Evolutionary conservation across 2,329 filamentous ascomycete genomes (phyloP).

Genomic region (Trichophyton rubrum): DNA sequence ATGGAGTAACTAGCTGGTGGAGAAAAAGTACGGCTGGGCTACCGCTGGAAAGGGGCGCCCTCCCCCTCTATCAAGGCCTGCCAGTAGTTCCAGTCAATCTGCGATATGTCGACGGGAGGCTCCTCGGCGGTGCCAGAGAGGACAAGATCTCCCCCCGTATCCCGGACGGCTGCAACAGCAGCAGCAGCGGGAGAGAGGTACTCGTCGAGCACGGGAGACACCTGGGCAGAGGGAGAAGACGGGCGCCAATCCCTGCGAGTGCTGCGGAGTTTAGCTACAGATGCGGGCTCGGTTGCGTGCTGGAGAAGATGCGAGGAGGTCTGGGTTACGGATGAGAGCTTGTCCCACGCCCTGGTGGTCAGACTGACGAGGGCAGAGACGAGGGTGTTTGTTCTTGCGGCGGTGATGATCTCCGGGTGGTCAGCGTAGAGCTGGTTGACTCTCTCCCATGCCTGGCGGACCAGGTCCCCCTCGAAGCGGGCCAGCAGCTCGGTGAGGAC

Average conservation of each 20-base stretch:
- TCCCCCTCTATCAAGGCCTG: not conserved
- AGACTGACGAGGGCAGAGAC: not conserved
- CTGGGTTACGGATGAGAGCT: not conserved
- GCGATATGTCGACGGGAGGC: not conserved
- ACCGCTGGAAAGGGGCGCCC: not conserved
- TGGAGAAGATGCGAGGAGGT: not conserved
- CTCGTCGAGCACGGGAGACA: not conserved
- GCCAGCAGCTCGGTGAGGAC: conserved; percentile 30
- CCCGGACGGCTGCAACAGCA: not conserved
- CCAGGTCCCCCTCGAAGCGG: conserved; percentile 24
- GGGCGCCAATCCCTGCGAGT: not conserved
- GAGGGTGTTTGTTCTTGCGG: not conserved
- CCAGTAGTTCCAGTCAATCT: not conserved
- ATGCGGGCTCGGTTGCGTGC: not conserved
- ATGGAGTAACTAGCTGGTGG: not conserved
- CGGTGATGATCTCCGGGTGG: not conserved
- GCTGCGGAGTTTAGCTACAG: not conserved
- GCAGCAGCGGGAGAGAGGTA: not conserved
- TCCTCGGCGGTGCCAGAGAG: not conserved
- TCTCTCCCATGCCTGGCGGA: conserved; percentile 28
- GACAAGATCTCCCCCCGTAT: not conserved
- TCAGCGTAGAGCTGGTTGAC: not conserved
- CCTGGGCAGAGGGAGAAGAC: not conserved
- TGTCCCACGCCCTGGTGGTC: not conserved
- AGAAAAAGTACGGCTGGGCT: not conserved